Base-by-base conservation (phyloP, 441 rosid species). In the Geranium incanum region DNA sequence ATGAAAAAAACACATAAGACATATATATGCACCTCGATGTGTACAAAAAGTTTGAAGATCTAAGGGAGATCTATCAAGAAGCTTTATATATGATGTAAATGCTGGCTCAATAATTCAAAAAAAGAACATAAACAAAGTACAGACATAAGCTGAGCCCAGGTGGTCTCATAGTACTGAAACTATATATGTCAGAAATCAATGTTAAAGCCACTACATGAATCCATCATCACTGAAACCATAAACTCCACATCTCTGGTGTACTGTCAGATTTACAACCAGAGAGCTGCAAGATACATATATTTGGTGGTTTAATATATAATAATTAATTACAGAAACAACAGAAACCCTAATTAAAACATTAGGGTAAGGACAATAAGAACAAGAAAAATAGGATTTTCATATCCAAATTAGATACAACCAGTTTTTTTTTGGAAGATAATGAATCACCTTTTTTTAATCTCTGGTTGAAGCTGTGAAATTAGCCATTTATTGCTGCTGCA, bases 401-500 rank as follows among this genome's bases (percentile, higher is more conserved):
- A 41, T 41, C 43, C 33, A 28, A 28, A 21, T 21, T 21, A 28
- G 33, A 28, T 28, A 28, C 1, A 28, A 28, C 3, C 33, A 28
- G 33, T 28, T 28, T 28, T 28, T 2, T 21, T 28, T 28, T 28
- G 33, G 33, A 28, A 28, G 3, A 28, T 28, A 28, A 39, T 39
- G 8, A 4, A 39, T 39, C 8, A 39, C 43, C 43, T 39, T 39
- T 5, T 5, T 39, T 1, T 5, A 0, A 4, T 39, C 43, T 4
- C 0, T 39, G 43, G 43, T n/a, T 50, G 59, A 50, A 50, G 70
- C 16, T 67, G 52, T 28, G 9, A 11, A 39, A 39, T 8, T 39
- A 67, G 70, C 52, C 70, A 67, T 36, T 19, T n/a, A 36, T 67
- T 67, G 48, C 70, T 67, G 70, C 48, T 67, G 70, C 70, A 36